Base-by-base conservation (phyloP, 805 yeast genomes). In the Yamadazyma laniorum region DNA sequence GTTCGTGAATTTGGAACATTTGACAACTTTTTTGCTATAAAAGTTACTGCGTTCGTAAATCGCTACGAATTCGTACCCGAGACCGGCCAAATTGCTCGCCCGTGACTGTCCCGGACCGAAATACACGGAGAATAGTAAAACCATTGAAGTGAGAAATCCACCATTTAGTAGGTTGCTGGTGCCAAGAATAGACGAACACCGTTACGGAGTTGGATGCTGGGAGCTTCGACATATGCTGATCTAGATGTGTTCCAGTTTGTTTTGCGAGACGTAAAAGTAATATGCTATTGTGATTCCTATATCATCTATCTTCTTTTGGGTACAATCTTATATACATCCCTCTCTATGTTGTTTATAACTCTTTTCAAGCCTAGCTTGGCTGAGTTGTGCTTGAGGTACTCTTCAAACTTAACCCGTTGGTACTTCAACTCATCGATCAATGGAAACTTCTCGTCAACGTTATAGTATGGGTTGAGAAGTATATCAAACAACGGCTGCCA, bases 401-500 rank as follows among this genome's bases (percentile, higher is more conserved):
- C 34, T 41, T 77, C 81, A 41, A 79, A 50, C 30, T 48, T 50
- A 4, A 37, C 14, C 29, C 79, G 51, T 16, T 63, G 65, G 7
- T 44, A 46, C 9, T 49, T 44, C 16, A 80, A 39, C 22, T 54
- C 55, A 2, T 59, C 47, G 0, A 66, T 58, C 7, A 74, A 58
- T 1, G 86, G 84, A 29, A 65, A 48, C 6, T 53, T 42, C 22
- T 32, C 38, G 22, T 38, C 36, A 4, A 58, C 59, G 18, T 39
- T 27, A 22, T 32, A 42, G 18, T 61, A 67, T 6, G 93, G 78
- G 48, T 89, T 86, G 27, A 89, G 60, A 36, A 89, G 58, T 2
- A 70, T 39, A 25, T 76, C 75, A 57, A 89, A 86, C 17, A 88
- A 56, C 2, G 77, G 76, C 3, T 47, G 55, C 97, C 97, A 89